Base-by-base conservation (phyloP, 176 grass and related monocot species). In the Triticum dicoccoides region DNA sequence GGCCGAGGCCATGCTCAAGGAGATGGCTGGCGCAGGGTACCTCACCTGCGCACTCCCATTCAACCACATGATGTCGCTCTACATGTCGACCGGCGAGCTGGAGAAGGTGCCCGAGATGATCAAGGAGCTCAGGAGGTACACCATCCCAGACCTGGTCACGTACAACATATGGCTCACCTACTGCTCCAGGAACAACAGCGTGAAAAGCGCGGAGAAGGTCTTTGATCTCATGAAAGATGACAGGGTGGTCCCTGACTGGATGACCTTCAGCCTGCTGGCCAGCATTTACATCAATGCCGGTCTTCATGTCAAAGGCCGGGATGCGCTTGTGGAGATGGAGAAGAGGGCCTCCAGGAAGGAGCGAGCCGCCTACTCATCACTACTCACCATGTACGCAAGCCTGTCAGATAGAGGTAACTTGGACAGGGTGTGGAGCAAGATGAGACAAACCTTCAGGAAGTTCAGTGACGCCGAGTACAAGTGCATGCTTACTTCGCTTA, bases 21-120 rank as follows among this genome's bases (percentile, higher is more conserved):
- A 95, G 88, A 98, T 98, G 96, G 76, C 83, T 9, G 18, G 20
- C 0, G 90, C 85, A 0, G 96, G 86, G 56, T 92, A 92, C 61
- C 77, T 98, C 73, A 95, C 61, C 39, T 91, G 88, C 61, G 73
- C 90, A 3, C 81, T 94, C 32, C 91, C 96, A 0, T 98, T 93
- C 84, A 95, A 98, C 77, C 91, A 95, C 91, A 98, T 98, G 93
- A 84, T 98, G 87, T 88, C 88, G 29, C 20, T 95, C 49, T 98
- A 98, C 83, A 86, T 98, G 88, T 87, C 81, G 2, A 63, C 45
- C 4, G 91, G 87, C 24, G 77, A 93, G 69, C 86, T 93, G 0
- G 58, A 90, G 82, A 86, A 88, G 85, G 86, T 98, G 49, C 89
- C 89, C 1, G 87, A 87, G 78, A 80, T 93, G 85, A 52, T 93